These are phyloP conservation scores for Ceratobasidium sp. DNA, from an alignment of 1,284 basidiomycete species.

Conservation along the genomic window DNA sequence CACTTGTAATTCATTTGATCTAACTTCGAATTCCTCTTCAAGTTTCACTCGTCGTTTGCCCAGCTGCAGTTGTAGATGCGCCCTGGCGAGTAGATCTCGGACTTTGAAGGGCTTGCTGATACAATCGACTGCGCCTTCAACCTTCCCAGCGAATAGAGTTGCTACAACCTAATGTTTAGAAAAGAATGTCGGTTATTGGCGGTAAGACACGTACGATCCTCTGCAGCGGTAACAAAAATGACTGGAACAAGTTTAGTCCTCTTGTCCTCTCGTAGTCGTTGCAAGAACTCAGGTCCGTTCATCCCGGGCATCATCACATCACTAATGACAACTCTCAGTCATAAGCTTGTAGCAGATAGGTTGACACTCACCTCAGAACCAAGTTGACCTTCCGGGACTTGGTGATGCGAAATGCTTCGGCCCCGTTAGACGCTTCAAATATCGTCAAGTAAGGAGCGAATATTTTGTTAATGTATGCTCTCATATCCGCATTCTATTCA, in stretches of 20 bases:
- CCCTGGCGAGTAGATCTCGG: constrained; percentile 52
- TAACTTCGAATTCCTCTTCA: constrained; percentile 47
- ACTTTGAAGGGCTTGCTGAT: constrained; percentile 47
- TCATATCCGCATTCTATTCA: constrained; percentile 27
- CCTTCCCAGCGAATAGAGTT: constrained; percentile 1
- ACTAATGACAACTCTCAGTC: neutral
- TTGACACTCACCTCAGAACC: constrained; percentile 1
- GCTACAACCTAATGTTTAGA: neutral
- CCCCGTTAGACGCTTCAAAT: constrained; percentile 15
- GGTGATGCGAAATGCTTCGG: constrained; percentile 7
- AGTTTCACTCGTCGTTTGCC: constrained; percentile 45
- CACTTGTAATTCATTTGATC: neutral
- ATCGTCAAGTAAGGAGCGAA: constrained; percentile 39
- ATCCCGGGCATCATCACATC: constrained; percentile 32
- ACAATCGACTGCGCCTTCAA: constrained; percentile 50
- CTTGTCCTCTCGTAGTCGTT: constrained; percentile 7
- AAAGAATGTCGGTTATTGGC: constrained; percentile 42
- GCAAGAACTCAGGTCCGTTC: constrained; percentile 14
- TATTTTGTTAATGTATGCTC: constrained; percentile 42
- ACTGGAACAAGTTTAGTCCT: constrained; percentile 44
- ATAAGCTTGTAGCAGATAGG: neutral
- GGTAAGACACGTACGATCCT: neutral
- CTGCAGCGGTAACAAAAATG: constrained; percentile 46
- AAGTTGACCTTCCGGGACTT: constrained; percentile 4
- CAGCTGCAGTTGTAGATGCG: constrained; percentile 46